Evolutionary conservation across 176 grass and related monocot genomes (phyloP), one percentile per base, ranked within the genome.

Genomic region (Rhynchospora pubera): DNA sequence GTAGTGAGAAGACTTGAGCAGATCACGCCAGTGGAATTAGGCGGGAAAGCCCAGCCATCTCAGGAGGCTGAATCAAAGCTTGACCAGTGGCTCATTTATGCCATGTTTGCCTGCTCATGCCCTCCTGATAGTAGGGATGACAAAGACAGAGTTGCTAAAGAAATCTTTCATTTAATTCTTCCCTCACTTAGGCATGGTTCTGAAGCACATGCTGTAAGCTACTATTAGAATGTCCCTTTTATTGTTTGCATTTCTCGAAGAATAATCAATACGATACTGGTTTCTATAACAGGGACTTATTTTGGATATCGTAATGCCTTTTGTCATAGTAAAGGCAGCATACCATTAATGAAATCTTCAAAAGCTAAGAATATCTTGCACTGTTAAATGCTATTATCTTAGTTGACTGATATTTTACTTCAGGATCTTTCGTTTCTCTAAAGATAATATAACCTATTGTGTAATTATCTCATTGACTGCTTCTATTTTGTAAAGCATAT

Each of bases 61-160:
- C 91, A 92, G 72, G 95, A 98, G 89, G 44, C 90, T 39, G 95
- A 98, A 60, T 86, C 87, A 65, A 98, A 98, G 78, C 87, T 94
- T 22, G 95, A 98, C 22, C 95, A 98, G 57, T 98, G 95, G 95
- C 83, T 98, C 69, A 91, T 98, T 87, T 98, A 98, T 86, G 92
- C 92, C 5, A 98, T 94, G 84, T 94, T 98, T 93, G 87, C 87
- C 82, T 98, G 95, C 70, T 94, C 95, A 59, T 98, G 92, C 77
- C 89, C 90, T 79, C 84, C 76, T 75, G 95, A 93, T 82, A 85
- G 47, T 51, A 88, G 88, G 85, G 93, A 98, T 83, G 89, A 91
- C 62, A 44, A 69, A 43, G 58, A 76, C 82, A 92, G 82, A 88
- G 24, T 89, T 58, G 90, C 90, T 57, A 98, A 90, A 84, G 95